Base-by-base conservation (phyloP, 2,329 filamentous ascomycete genomes). In the Bipolaris victoriae region DNA sequence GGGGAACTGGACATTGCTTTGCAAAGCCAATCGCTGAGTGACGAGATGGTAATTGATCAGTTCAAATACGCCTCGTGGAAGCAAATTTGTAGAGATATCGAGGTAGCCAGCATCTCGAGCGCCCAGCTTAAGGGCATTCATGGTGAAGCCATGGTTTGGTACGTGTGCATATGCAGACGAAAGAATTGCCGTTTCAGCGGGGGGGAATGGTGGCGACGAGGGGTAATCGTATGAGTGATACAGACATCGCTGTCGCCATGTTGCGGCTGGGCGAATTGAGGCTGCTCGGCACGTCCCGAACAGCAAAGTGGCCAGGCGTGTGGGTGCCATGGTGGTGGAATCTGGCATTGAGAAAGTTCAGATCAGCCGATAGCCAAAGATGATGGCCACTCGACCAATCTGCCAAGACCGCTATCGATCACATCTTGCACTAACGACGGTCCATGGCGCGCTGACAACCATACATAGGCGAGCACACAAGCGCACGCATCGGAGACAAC, bases 51-150 rank as follows among this genome's bases (percentile, higher is more conserved):
- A 96, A 36, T 85, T 84, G 65, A 98, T 87, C 26, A 99, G 83
- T 67, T 90, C 89, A 78, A 96, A 96, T 20, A 88, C 85, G 7
- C 91, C 91, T 40, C 88, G 84, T 1, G 91, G 88, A 54, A 99
- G 87, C 18, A 97, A 81, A 70, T 92, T 93, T 9, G 90, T 87
- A 57, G 91, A 93, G 57, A 94, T 92, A 72, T 95, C 91, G 50
- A 92, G 87, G 75, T 94, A 97, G 43, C 93, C 92, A 16, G 88
- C 87, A 70, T 97, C 92, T 69, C 87, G 87, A 59, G 91, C 91
- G 60, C 94, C 95, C 20, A 90, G 84, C 41, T 86, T 84, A 9
- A 99, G 83, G 0, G 93, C 82, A 18, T 85, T 82, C 47, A 83
- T 79, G 0, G 91, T 91, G 82, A 98, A 99, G 73, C 95, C 95